These are phyloP conservation scores for Lactarius akahatsu DNA, from an alignment of 768 basidiomycete species.

Conservation along the genomic window DNA sequence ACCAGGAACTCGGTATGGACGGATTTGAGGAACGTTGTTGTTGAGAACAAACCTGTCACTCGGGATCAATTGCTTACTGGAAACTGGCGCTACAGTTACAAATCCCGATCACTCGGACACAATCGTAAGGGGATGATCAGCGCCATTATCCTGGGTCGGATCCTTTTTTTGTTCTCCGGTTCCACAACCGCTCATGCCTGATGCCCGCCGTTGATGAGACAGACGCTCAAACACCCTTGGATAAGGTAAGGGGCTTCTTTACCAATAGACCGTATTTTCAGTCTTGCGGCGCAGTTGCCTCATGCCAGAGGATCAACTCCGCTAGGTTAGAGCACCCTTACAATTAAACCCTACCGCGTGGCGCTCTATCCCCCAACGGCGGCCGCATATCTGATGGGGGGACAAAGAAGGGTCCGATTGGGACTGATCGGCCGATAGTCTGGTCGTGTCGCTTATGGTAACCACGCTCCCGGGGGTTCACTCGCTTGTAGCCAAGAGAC, in stretches of 20 bases:
- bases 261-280: slow-evolving; percentile 5
- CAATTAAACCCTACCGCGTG: slow-evolving; percentile 21
- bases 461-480: slow-evolving; percentile 18
- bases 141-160: slow-evolving; percentile 25
- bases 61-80: slow-evolving; percentile 27
- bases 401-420: slow-evolving; percentile 26
- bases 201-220: slow-evolving; percentile 14
- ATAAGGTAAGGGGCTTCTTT: slow-evolving; percentile 11
- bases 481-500: slow-evolving; percentile 14
- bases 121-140: slow-evolving; percentile 17
- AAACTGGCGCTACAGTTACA: slow-evolving; percentile 19
- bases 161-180: slow-evolving; percentile 4
- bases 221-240: slow-evolving; percentile 20
- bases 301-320: slow-evolving; percentile 23
- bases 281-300: slow-evolving; percentile 25
- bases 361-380: slow-evolving; percentile 21
- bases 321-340: slow-evolving; percentile 12
- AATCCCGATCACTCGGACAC: slow-evolving; percentile 24
- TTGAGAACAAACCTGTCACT: slow-evolving; percentile 6
- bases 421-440: slow-evolving; percentile 15
- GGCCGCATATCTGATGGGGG: slow-evolving; percentile 23
- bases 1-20: slow-evolving; percentile 15
- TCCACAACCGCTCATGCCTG: slow-evolving; percentile 2
- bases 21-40: neutral
- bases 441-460: slow-evolving; percentile 17